These are phyloP conservation scores for Jamesozyma rosinii DNA, from an alignment of 805 yeast genomes.

Conservation along the genomic window DNA sequence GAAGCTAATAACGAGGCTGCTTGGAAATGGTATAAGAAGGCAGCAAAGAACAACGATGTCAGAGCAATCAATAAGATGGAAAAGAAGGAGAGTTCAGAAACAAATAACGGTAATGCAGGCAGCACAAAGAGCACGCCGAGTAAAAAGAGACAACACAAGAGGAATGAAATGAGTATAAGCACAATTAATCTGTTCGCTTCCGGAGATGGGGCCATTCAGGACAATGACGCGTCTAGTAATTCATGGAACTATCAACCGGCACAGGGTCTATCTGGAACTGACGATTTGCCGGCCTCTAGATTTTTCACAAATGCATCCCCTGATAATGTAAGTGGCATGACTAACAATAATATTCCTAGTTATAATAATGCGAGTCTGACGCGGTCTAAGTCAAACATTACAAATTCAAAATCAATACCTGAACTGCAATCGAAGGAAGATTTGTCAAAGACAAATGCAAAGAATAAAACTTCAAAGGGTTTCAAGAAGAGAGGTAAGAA, in stretches of 20 bases:
- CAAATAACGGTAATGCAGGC: not conserved
- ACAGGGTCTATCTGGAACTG: not conserved
- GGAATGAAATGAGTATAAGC: conserved; percentile 12
- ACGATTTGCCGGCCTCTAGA: not conserved
- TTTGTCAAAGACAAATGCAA: not conserved
- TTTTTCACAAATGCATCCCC: not conserved
- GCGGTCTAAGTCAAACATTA: not conserved
- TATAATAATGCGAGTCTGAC: not conserved
- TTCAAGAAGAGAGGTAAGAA: conserved; percentile 1
- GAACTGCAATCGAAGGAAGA: not conserved
- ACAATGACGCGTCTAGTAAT: not conserved
- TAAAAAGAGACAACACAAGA: conserved; percentile 9
- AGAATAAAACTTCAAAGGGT: not conserved
- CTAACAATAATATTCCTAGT: not conserved
- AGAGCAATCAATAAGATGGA: conserved; percentile 37
- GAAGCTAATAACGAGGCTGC: conserved; percentile 48
- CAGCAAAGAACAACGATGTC: conserved; percentile 53
- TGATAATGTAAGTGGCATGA: not conserved
- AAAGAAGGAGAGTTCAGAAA: conserved; percentile 3
- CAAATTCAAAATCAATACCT: not conserved
- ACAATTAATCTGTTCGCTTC: conserved; percentile 19
- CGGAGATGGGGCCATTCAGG: conserved; percentile 2
- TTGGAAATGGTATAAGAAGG: conserved; percentile 64
- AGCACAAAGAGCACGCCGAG: not conserved
- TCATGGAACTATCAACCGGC: not conserved